A percentile compares a stretch with the other conserved stretches of the same genome.
phyloP scores from a whole-genome alignment of 2,329 filamentous ascomycete species.

The Beauveria australis region DNA sequence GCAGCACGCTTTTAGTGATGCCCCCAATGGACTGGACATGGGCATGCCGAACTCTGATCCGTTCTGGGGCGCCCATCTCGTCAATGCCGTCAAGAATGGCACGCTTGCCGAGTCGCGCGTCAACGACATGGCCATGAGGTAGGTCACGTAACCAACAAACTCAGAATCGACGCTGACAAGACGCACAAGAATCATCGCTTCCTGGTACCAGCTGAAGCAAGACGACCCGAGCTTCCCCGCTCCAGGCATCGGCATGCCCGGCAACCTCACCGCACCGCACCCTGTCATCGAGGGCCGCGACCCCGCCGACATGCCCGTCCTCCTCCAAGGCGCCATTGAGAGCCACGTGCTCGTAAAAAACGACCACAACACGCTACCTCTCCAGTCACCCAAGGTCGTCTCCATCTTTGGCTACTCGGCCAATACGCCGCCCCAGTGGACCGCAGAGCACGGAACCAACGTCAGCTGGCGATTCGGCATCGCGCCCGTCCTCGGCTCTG shows the following conservation, averaged over 20 bases:
- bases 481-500: conserved; percentile 27
- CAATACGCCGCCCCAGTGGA: conserved; percentile 34
- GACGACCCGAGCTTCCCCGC: conserved; percentile 34
- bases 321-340: conserved; percentile 50
- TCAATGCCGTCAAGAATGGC: conserved; percentile 51
- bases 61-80: conserved; percentile 46
- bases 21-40: conserved; percentile 62
- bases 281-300: conserved; percentile 48
- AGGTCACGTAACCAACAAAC: background rate
- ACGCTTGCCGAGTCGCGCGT: conserved; percentile 46
- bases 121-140: conserved; percentile 50
- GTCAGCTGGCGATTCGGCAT: conserved; percentile 27
- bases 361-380: conserved; percentile 42
- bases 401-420: conserved; percentile 57
- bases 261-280: conserved; percentile 41
- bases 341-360: conserved; percentile 61
- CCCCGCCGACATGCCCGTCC: conserved; percentile 25
- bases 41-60: conserved; percentile 48
- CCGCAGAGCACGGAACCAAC: conserved; percentile 26
- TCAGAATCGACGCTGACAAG: background rate
- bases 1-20: conserved; percentile 54
- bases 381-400: conserved; percentile 41
- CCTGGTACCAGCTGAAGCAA: conserved; percentile 50
- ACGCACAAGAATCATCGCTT: conserved; percentile 33
- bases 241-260: conserved; percentile 45